phyloP scores from a whole-genome alignment of 108 stramenopile genomes.

The Bacterosira constricta region DNA sequence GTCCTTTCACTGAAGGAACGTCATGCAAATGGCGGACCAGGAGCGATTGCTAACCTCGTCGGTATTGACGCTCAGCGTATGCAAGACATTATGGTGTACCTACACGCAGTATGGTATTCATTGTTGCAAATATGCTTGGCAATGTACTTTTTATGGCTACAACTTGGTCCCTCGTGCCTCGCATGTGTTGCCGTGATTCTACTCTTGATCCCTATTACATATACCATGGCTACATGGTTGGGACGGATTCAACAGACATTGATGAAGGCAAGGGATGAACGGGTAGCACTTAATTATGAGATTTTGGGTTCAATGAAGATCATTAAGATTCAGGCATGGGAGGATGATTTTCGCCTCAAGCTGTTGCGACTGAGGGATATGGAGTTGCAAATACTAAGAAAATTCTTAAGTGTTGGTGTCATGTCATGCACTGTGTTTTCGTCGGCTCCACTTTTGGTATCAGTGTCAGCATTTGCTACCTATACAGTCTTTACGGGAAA shows the following conservation, averaged over 20 bases:
- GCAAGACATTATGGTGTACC: constrained; percentile 79
- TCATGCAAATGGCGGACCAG: constrained; percentile 48
- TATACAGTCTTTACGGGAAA: constrained; percentile 79
- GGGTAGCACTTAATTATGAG: constrained; percentile 86
- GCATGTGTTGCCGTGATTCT: constrained; percentile 90
- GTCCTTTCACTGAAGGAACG: constrained; percentile 66
- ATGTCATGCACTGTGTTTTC: constrained; percentile 63
- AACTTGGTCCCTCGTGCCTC: constrained; percentile 73
- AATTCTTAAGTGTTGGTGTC: constrained; percentile 53
- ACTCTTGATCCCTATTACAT: constrained; percentile 82
- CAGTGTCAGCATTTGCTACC: constrained; percentile 87
- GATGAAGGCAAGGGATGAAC: constrained; percentile 83
- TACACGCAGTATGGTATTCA: constrained; percentile 82
- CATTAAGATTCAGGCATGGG: constrained; percentile 95
- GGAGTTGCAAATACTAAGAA: constrained; percentile 65
- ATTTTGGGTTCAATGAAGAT: constrained; percentile 87
- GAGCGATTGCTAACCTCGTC: constrained; percentile 92
- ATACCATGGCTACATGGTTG: constrained; percentile 63
- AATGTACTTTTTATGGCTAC: constrained; percentile 76
- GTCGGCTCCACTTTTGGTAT: constrained; percentile 75
- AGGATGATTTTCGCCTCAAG: constrained; percentile 65
- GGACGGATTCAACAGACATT: constrained; percentile 74
- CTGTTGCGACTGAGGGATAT: constrained; percentile 59
- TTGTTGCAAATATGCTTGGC: constrained; percentile 80
- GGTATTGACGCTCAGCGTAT: constrained; percentile 88